A percentile compares a stretch with the other conserved stretches of the same genome.
Evolutionary conservation across 768 basidiomycete species (phyloP).

Genomic region (Suillus sp.): DNA sequence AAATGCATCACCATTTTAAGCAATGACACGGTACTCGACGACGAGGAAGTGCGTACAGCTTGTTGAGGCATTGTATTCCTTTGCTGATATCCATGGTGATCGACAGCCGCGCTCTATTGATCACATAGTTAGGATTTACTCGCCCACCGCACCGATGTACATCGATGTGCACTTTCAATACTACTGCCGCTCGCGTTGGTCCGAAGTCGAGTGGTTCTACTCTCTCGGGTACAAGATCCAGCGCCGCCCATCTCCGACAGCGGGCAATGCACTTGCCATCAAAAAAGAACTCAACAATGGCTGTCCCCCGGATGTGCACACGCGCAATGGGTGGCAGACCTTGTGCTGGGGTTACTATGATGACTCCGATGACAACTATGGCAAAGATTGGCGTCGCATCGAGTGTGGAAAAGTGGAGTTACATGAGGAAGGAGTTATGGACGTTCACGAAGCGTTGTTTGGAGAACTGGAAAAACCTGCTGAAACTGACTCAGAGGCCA

Average conservation of each 20-base stretch:
- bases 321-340: slow-evolving; percentile 2
- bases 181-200: background rate
- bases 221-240: background rate
- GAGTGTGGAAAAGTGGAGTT: background rate
- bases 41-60: background rate
- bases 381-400: background rate
- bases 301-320: background rate
- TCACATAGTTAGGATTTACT: background rate
- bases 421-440: background rate
- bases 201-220: background rate
- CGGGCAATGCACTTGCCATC: background rate
- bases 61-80: background rate
- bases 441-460: background rate
- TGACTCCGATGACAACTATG: background rate
- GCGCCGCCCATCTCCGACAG: background rate
- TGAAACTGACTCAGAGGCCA: background rate
- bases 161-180: background rate
- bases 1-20: background rate
- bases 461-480: background rate
- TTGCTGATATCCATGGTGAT: background rate
- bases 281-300: background rate
- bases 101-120: background rate
- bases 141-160: background rate
- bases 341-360: background rate
- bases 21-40: background rate